Evolutionary conservation across 164 flowering plant genomes (phyloP), one percentile per base, ranked within the genome.

Genomic region (Stephania yunnanensis): DNA sequence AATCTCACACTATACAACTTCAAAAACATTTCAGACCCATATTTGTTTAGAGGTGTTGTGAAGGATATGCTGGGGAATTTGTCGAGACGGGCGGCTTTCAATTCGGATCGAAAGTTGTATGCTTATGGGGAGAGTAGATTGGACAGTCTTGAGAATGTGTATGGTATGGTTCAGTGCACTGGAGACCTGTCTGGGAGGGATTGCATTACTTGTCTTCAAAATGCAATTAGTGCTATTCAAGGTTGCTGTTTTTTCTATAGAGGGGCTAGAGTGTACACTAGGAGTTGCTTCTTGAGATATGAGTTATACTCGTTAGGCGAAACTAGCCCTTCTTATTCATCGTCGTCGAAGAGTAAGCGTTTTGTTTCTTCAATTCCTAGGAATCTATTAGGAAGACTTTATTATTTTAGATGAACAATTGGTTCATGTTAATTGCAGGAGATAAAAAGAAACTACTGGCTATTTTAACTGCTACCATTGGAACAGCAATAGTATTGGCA

Each of bases 161-260:
- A 80, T 79, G 85, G 84, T 17, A 77, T 87, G 44, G 87, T 77
- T 44, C 89, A 88, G 76, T 88, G 91, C 75, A 76, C 77, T 3
- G 29, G 22, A 36, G 83, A 84, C 66, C 71, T 86, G 58, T 70
- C 80, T 48, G n/a, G 72, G 9, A 55, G 11, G 42, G 78, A 75
- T 15, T 86, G 86, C 61, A 15, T 42, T n/a, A 17, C 3, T 7
- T 86, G 88, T 76, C 80, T 86, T 4, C 53, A 71, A 44, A 71
- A 1, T 8, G 79, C 83, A 13, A 46, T 75, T 3, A 12, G 1
- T 11, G 17, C 73, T 7, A 65, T 79, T 71, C 71, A 8, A 9
- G 45, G 29, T 25, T 73, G 78, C 61, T 81, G 80, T 74, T 42
- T 75, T 66, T 69, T 53, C 31, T 78, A 44, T 1, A 64, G 68